A percentile compares a stretch with the other conserved stretches of the same genome.
These are phyloP conservation scores for Candida argentea DNA, from an alignment of 805 yeast genomes.

Conservation along the genomic window DNA sequence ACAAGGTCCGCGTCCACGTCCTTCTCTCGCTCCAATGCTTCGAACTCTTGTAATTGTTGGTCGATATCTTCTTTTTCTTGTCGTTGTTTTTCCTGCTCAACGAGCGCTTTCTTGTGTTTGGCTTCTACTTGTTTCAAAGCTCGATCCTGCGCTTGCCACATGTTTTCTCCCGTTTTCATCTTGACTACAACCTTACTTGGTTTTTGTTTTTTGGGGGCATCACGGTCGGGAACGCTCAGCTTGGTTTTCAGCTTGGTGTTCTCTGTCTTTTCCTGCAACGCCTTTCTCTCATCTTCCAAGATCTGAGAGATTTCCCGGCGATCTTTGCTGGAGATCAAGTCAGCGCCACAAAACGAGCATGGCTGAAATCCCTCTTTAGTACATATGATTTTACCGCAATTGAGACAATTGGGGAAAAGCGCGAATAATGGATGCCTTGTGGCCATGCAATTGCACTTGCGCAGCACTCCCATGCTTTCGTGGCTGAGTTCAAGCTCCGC, in stretches of 20 bases:
- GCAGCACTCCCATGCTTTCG: slow-evolving; percentile 7
- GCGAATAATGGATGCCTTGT: slow-evolving; percentile 81
- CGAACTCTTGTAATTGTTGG: slow-evolving; percentile 34
- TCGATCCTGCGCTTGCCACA: slow-evolving; percentile 59
- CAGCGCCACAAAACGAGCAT: slow-evolving; percentile 73
- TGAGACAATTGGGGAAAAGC: slow-evolving; percentile 84
- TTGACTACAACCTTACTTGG: slow-evolving; percentile 38
- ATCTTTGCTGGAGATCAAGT: slow-evolving; percentile 56
- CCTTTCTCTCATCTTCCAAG: slow-evolving; percentile 42
- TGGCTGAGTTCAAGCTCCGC: slow-evolving; percentile 36
- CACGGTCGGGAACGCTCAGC: slow-evolving; percentile 11
- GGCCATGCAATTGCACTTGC: slow-evolving; percentile 74
- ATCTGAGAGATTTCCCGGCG: slow-evolving; percentile 43
- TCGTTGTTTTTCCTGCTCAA: slow-evolving; percentile 10
- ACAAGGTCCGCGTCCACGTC: slow-evolving; percentile 47
- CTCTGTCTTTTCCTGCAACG: slow-evolving; percentile 13
- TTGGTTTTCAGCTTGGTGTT: slow-evolving; percentile 9
- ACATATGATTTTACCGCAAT: slow-evolving; percentile 93
- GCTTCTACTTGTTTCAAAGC: slow-evolving; percentile 51
- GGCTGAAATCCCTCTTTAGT: slow-evolving; percentile 83
- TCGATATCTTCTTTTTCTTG: slow-evolving; percentile 22
- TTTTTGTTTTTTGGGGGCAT: slow-evolving; percentile 2
- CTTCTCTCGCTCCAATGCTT: slow-evolving; percentile 29
- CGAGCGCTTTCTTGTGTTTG: slow-evolving; percentile 17
- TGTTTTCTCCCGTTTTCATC: slow-evolving; percentile 48